Base-by-base conservation (phyloP, 768 basidiomycete genomes). In the Pleurotus tuber-regium region DNA sequence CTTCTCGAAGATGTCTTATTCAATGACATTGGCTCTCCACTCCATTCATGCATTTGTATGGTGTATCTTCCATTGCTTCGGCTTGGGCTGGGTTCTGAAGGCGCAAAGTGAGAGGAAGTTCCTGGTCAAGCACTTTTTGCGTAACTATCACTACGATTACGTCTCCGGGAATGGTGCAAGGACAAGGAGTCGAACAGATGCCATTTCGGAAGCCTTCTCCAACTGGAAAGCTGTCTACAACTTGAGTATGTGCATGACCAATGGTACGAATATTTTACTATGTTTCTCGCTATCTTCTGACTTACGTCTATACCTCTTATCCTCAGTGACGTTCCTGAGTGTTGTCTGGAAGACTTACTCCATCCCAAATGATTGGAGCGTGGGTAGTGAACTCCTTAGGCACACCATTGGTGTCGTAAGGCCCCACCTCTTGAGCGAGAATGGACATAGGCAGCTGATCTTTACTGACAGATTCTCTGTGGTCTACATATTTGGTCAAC, bases 201-300 rank as follows among this genome's bases (percentile, higher is more conserved):
- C 96, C 0, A 81, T 94, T n/a, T 77, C 84, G 31, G 97, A 99
- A 63, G 92, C 96, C 0, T 99, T 98, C 60, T 76, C 80, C 23
- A 98, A 97, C 66, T 99, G 95, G 94, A 98, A 98, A 68, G 77
- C 77, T 4, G 76, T 92, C 23, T 98, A 95, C 66, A 98, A 98
- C 66, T 66, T 93, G 67, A 93, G 89, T 66, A 75, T 95, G 77
- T 87, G 85, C 66, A 97, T 98, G 94, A 95, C 89, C 3, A 98
- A 95, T 66, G 85, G 94, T 95, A 53, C 19, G 39, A 4, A 40
- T 30, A 43, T 49, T 54, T 28, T 51, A 7, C 14, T 42, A 24
- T 14, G 52, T 41, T 52, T 29, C 10, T 4, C 9, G 33, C 33
- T 53, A 26, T 49, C 39, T 52, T 24, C 50, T 54, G 40, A 50